Evolutionary conservation across 768 basidiomycete genomes (phyloP), one percentile per base, ranked within the genome.

Genomic region (Boletellus sp.): DNA sequence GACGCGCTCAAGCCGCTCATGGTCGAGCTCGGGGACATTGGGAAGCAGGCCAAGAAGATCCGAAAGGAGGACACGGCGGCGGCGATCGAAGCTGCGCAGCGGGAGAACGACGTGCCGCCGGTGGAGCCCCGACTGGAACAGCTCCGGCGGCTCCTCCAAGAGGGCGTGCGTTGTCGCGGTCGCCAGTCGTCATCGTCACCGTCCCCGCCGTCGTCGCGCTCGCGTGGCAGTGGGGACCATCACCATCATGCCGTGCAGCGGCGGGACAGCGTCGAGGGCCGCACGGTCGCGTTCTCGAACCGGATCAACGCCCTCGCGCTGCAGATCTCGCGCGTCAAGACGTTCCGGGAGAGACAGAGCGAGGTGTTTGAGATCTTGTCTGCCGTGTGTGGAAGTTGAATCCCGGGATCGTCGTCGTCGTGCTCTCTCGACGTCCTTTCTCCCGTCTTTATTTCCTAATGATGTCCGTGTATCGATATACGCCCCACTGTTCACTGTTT

Each of bases 301-400:
- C 67, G 86, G 49, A 79, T 93, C 44, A 92, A 90, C 65, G 78
- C 75, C 19, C 74, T 93, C 12, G 84, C 85, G 53, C 59, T 94
- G 54, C 76, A 73, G 1, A 80, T 93, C 78, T 88, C 84, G 42
- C 75, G 72, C 60, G 67, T 94, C 47, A 75, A 73, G 50, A 80
- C 86, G 42, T 94, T 94, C 62, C 78, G 74, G 55, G 85, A 88
- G 56, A 65, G 87, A 42, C 85, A 90, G 67, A 76, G 72, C 2
- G 74, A 79, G 43, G 85, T 90, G 6, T 90, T 90, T 62, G 78
- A 77, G 63, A 79, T 90, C 26, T 48, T 63, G 2, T 63, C 62
- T 0, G 62, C 62, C 4, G 55, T 65, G 10, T 59, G 59, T 8
- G 62, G 59, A 13, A 46, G 44, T 11, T 64, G 50, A 53, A n/a